A percentile compares a stretch with the other conserved stretches of the same genome.
Evolutionary conservation across 164 flowering plant genomes (phyloP).

Genomic region (Cinnamomum chago): DNA sequence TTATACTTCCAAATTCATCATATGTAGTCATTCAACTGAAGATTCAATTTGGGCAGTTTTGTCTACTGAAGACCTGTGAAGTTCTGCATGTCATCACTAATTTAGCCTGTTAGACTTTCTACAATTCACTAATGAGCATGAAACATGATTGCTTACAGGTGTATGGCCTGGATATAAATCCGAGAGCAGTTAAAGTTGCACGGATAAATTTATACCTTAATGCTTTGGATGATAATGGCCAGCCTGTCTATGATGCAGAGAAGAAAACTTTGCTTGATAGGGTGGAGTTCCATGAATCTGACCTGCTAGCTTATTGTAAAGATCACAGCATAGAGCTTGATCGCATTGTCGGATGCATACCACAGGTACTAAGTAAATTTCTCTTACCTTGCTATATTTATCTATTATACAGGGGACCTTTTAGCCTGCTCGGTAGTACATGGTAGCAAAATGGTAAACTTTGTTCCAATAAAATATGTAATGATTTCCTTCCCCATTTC

Average conservation of each 20-base stretch:
- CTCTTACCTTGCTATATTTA: not conserved
- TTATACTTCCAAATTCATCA: not conserved
- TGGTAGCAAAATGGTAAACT: not conserved
- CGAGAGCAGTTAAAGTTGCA: slow-evolving; percentile 90
- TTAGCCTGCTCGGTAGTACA: not conserved
- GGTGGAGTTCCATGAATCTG: slow-evolving; percentile 96
- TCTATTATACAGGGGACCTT: not conserved
- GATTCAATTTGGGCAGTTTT: not conserved
- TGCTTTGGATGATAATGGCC: slow-evolving; percentile 88
- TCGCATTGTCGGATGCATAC: slow-evolving; percentile 97
- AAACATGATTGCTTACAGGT: slow-evolving; percentile 45
- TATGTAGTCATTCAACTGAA: not conserved
- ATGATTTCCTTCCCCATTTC: slow-evolving; percentile 18
- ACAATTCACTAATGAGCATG: not conserved
- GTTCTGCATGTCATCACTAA: not conserved
- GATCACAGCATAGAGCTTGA: slow-evolving; percentile 76
- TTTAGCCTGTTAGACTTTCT: not conserved
- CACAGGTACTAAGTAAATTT: slow-evolving; percentile 60
- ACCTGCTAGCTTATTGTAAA: slow-evolving; percentile 79
- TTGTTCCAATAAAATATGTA: not conserved
- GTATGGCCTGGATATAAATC: slow-evolving; percentile 97
- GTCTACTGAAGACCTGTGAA: not conserved
- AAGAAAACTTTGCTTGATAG: slow-evolving; percentile 87
- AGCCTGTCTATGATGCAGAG: slow-evolving; percentile 70
- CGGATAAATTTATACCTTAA: slow-evolving; percentile 88